Base-by-base conservation (phyloP, 2,329 filamentous ascomycete genomes). In the Sporothrix pallida region DNA sequence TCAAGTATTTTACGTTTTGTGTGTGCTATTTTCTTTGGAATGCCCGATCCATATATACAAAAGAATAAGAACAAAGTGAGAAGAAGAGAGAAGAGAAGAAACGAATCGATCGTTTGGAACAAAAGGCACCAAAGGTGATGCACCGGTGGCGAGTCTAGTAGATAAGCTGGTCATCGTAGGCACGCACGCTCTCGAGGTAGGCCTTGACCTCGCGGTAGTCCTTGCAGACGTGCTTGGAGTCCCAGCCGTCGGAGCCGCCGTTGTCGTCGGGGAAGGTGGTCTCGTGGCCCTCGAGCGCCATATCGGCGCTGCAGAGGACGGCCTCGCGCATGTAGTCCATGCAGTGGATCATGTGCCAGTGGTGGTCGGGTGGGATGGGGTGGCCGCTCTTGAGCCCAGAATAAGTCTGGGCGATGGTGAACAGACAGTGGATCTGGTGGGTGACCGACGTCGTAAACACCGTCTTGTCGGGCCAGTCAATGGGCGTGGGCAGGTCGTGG, bases 301-400 rank as follows among this genome's bases (percentile, higher is more conserved):
- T 84, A 75, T 86, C 84, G 70, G 83, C 82, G 42, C 79, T 81
- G 78, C 84, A 86, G 81, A 85, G 82, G 74, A 86, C 83, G 54
- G 83, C 83, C 77, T 86, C 83, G 12, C 84, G 80, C 79, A 86
- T 81, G 77, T 86, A 86, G 76, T 83, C 82, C 78, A 85, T 84
- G 80, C 84, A 86, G 79, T 86, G 84, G 71, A 83, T 82, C 80
- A 86, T 83, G 78, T 86, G 84, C 82, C 83, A 84, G 78, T 84
- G 82, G 78, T 84, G 82, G 75, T 85, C 83, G 31, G 82, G 80
- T 20, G 83, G 83, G 52, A 85, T 79, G 62, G 80, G 76, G 75
- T 82, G 81, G 73, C 80, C 80, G 2, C 82, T 80, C 65, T 79
- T 81, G 67, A 84, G 78, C 26, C 82, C 83, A 0, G 83, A 84